Base-by-base conservation (phyloP, 768 basidiomycete genomes). In the Tricholoma sp. region DNA sequence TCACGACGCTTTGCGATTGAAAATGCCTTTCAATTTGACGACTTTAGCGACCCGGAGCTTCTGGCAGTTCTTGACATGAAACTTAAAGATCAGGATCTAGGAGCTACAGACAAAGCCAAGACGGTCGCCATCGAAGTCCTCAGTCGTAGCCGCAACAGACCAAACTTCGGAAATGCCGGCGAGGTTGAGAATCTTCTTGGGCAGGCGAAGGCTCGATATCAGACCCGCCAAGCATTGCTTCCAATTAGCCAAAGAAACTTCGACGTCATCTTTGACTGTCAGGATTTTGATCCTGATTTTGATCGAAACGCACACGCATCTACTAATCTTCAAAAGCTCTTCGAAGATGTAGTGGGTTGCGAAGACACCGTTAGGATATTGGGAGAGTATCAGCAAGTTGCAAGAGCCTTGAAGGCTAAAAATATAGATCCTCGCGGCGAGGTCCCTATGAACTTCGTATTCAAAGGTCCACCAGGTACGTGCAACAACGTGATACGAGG, bases 381-480 rank as follows among this genome's bases (percentile, higher is more conserved):
- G 1, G 62, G 66, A n/a, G 65, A 69, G 12, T 86, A 79, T 55
- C 87, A 88, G 61, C 68, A 73, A 50, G 75, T 83, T 31, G 79
- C 81, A 1, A 62, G 57, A 3, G 67, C 61, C 15, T 73, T 77
- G 67, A 80, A 79, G 61, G 61, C 59, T 0, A 65, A 70, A 31
- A 73, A 74, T 2, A 63, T 73, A 34, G 77, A 85, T 57, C 67
- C 74, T 17, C 73, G 78, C 3, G 72, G 77, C n/a, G 71, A 75
- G 13, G 78, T 88, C 39, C 85, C 86, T 0, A 86, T 80, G 17
- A 86, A 77, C 53, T 89, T 87, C 73, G 69, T 88, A 2, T 88
- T 89, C 75, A 88, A 84, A 61, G 86, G 87, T 0, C 87, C 86
- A 5, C 87, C 86, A 57, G 86, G 81, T 85, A 63, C 61, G 73